A percentile compares a stretch with the other conserved stretches of the same genome.
Conservation (phyloP, 352 stramenopile species). For the Globisporangium nunn region DNA sequence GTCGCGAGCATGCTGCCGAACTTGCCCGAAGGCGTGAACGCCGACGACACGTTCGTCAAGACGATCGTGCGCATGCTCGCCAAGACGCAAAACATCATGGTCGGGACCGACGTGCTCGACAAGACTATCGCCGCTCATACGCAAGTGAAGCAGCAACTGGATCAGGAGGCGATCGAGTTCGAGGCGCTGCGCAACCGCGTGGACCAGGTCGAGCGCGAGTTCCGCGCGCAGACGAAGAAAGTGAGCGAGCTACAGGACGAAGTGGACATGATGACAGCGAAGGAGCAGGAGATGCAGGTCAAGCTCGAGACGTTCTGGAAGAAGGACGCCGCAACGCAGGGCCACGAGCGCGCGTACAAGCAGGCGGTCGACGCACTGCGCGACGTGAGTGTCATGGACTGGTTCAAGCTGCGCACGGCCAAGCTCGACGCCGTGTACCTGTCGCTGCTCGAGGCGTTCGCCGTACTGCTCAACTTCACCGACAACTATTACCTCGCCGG, state of each 20-base stretch:
- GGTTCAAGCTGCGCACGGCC: constrained; percentile 57
- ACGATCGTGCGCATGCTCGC: constrained; percentile 61
- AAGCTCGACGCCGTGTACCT: constrained; percentile 54
- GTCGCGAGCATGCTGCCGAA: constrained; percentile 62
- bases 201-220: constrained; percentile 35
- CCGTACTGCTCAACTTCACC: constrained; percentile 62
- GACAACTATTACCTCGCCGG: constrained; percentile 53
- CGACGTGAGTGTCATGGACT: constrained; percentile 53
- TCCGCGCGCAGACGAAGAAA: constrained; percentile 24
- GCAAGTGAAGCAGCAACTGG: constrained; percentile 16
- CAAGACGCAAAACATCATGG: constrained; percentile 70
- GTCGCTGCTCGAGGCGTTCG: constrained; percentile 63
- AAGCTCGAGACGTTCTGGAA: constrained; percentile 81
- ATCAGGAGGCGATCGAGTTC: constrained; percentile 19
- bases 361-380: constrained; percentile 46
- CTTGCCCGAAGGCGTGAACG: constrained; percentile 65
- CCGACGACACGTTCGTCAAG: constrained; percentile 59
- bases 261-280: constrained; percentile 31
- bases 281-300: constrained; percentile 68
- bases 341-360: constrained; percentile 59
- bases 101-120: constrained; percentile 57
- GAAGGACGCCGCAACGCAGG: constrained; percentile 25
- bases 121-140: constrained; percentile 39
- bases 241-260: constrained; percentile 26
- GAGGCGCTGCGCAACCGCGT: constrained; percentile 47